Evolutionary conservation across 257 asterid genomes (phyloP).

Genomic region (Capsicum chinense): DNA sequence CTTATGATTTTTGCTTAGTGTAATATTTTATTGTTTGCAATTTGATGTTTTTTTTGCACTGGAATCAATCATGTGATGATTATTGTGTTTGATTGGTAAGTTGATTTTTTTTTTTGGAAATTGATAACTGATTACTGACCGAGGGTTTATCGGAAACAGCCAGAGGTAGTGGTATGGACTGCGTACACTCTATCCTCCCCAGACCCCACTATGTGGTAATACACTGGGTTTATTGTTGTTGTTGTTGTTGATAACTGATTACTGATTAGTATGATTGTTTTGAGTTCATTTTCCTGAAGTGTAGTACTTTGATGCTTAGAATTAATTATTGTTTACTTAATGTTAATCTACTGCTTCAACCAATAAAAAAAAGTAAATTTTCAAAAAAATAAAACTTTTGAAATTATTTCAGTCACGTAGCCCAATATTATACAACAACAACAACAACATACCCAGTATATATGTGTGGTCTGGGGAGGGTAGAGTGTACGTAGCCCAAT

Average conservation of each 20-base stretch:
- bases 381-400: too few relatives aligned
- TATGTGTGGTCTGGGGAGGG: too few relatives aligned
- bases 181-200: too few relatives aligned
- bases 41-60: neutral
- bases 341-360: neutral
- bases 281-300: neutral
- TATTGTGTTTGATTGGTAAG: neutral
- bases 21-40: conserved; percentile 7
- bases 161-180: too few relatives aligned
- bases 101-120: neutral
- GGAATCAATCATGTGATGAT: neutral
- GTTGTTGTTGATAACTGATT: neutral
- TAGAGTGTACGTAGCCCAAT: too few relatives aligned
- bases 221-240: too few relatives aligned
- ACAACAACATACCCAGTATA: too few relatives aligned
- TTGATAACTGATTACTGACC: conserved; percentile 7
- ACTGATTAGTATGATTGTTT: conserved; percentile 11
- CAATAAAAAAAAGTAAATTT: neutral
- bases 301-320: neutral
- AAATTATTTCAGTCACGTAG: too few relatives aligned
- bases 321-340: neutral
- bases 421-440: too few relatives aligned
- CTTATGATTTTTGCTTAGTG: conserved; percentile 1
- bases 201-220: too few relatives aligned
- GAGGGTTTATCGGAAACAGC: too few relatives aligned